These are phyloP conservation scores for Trichosporon coremiiforme DNA, from an alignment of 1,284 basidiomycete genomes.

Conservation along the genomic window DNA sequence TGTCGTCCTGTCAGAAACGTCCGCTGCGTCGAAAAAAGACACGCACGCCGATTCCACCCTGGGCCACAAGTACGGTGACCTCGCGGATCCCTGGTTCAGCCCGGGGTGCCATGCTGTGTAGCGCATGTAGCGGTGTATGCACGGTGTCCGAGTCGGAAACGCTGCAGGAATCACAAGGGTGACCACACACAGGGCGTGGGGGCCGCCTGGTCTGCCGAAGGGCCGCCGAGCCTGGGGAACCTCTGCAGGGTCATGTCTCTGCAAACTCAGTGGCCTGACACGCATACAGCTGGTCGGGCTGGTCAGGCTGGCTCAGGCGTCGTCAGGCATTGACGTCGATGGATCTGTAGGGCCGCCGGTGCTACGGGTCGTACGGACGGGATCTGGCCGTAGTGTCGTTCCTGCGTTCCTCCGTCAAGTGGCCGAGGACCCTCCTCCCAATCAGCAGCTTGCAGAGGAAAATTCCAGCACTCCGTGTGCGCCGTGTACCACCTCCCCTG, in stretches of 20 bases:
- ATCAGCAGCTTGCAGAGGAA: neutral
- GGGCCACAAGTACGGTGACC: too few relatives aligned
- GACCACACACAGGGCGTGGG: neutral
- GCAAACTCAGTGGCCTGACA: neutral
- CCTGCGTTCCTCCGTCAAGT: neutral
- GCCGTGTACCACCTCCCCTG: neutral
- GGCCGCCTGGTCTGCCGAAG: neutral
- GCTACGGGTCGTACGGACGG: neutral
- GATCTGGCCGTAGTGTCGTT: neutral
- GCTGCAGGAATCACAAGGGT: too few relatives aligned
- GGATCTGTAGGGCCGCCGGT: constrained; percentile 2
- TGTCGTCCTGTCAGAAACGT: constrained; percentile 8
- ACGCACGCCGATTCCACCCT: neutral
- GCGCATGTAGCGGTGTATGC: neutral
- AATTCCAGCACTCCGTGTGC: constrained; percentile 4
- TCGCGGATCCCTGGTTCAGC: neutral
- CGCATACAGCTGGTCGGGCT: too few relatives aligned
- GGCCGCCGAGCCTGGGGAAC: neutral
- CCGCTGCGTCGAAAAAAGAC: neutral
- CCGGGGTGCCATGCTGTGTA: neutral
- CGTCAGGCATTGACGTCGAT: neutral
- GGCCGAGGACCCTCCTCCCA: neutral
- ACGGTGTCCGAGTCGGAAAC: neutral
- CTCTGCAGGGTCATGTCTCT: neutral
- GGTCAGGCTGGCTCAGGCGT: neutral